Evolutionary conservation across 179 eudicot genomes (phyloP).

Genomic region (Vitellaria paradoxa): DNA sequence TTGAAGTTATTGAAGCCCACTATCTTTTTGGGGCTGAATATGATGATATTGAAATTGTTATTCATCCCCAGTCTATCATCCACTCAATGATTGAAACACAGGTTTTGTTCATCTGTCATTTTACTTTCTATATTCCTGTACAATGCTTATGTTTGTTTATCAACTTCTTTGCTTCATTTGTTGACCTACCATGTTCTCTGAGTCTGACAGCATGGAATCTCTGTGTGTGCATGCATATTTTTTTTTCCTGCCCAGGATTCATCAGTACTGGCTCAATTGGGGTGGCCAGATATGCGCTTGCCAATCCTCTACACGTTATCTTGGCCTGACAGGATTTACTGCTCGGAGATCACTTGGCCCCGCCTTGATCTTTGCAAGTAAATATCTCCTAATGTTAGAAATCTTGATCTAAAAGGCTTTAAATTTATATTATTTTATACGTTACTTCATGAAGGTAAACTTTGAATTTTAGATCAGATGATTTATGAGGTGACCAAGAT

Average conservation of each 20-base stretch:
- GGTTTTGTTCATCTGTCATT: slow-evolving; percentile 37
- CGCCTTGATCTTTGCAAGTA: slow-evolving; percentile 99
- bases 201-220: background rate
- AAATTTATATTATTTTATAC: background rate
- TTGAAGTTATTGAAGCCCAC: slow-evolving; percentile 99
- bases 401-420: background rate
- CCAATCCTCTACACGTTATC: slow-evolving; percentile 96
- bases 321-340: slow-evolving; percentile 94
- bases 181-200: background rate
- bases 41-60: slow-evolving; percentile 88
- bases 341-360: slow-evolving; percentile 97
- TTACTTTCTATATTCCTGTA: background rate
- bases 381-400: slow-evolving; percentile 7
- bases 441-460: background rate
- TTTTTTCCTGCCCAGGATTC: slow-evolving; percentile 56
- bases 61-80: slow-evolving; percentile 96
- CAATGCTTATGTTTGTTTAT: background rate
- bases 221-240: background rate
- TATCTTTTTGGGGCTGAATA: slow-evolving; percentile 93
- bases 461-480: background rate
- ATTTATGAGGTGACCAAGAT: background rate
- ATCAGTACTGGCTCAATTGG: slow-evolving; percentile 87
- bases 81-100: slow-evolving; percentile 99
- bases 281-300: slow-evolving; percentile 98
- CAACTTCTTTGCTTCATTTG: background rate